Evolutionary conservation across 768 basidiomycete genomes (phyloP).

Genomic region (Austroboletus eburneus): DNA sequence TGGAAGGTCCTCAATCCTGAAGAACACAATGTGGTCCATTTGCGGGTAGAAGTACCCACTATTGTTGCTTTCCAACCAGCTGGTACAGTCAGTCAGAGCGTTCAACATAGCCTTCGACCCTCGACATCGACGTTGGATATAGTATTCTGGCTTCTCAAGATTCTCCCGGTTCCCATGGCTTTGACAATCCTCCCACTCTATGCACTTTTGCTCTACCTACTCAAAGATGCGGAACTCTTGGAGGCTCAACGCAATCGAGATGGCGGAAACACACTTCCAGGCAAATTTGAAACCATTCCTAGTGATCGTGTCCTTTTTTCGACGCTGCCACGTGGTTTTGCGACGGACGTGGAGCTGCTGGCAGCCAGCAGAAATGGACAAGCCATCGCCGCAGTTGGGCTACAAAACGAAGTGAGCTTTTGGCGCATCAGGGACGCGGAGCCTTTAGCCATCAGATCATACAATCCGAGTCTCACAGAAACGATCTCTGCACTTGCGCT

Average conservation of each 20-base stretch:
- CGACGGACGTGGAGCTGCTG: conserved; percentile 79
- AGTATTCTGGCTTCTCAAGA: conserved; percentile 72
- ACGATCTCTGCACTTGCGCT: conserved; percentile 61
- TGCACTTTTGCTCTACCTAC: conserved; percentile 72
- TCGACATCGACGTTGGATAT: conserved; percentile 50
- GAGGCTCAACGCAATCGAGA: conserved; percentile 75
- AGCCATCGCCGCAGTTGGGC: conserved; percentile 63
- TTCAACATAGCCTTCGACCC: conserved; percentile 37
- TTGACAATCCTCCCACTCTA: conserved; percentile 73
- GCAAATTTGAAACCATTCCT: conserved; percentile 27
- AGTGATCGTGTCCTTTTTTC: conserved; percentile 51
- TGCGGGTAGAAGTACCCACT: conserved; percentile 77
- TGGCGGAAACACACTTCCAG: conserved; percentile 37
- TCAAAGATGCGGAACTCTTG: conserved; percentile 88
- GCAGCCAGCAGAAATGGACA: conserved; percentile 66
- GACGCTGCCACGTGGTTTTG: conserved; percentile 76
- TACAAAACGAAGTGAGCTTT: conserved; percentile 73
- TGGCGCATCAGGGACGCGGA: conserved; percentile 51
- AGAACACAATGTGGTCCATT: conserved; percentile 60
- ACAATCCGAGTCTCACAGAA: conserved; percentile 38
- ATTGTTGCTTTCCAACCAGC: conserved; percentile 63
- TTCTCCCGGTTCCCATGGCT: conserved; percentile 81
- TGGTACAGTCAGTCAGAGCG: conserved; percentile 21
- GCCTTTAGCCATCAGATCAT: conserved; percentile 46
- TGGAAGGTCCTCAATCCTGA: conserved; percentile 78